Base-by-base conservation (phyloP, 768 basidiomycete genomes). In the Crucibulum laeve region DNA sequence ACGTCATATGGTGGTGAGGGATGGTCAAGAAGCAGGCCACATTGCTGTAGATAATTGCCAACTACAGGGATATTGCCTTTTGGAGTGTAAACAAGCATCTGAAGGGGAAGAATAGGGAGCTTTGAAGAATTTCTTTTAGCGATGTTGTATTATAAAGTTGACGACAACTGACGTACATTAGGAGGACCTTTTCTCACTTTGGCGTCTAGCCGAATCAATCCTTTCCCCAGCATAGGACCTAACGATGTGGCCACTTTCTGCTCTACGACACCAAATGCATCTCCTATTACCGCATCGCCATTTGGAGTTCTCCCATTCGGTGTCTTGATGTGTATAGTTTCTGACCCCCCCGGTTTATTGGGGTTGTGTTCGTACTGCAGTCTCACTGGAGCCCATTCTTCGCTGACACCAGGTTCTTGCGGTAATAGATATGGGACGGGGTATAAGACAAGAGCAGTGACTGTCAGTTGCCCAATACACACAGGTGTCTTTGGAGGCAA, bases 41-140 rank as follows among this genome's bases (percentile, higher is more conserved):
- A 74, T 45, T 79, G 73, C 18, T 80, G 77, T 39, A 98, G 76
- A 55, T 82, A 82, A 55, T 80, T 73, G 49, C 89, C 83, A 48
- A 99, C 86, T 43, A 86, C 82, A 24, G 74, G 68, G 49, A 98
- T 86, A 63, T 97, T 93, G 24, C 91, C 89, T 61, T 95, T 96
- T 4, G 91, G 91, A 4, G 95, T 95, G 64, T 88, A 95, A 23
- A 97, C 82, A 28, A 96, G 79, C 63, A 96, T 77, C 56, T 87
- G 85, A 14, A 97, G 72, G 17, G 84, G 80, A 35, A 95, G 71
- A 43, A 92, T 88, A 38, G 88, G 87, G 41, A 87, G 73, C 90
- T 94, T 62, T 2, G 42, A 28, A 21, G 19, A 21, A 42, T 32
- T 26, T 42, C 6, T 25, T 33, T 35, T 21, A 34, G 34, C 21